Base-by-base conservation (phyloP, 1,139 yeast genomes). In the Nakaseomyces kungkrabaensis region DNA sequence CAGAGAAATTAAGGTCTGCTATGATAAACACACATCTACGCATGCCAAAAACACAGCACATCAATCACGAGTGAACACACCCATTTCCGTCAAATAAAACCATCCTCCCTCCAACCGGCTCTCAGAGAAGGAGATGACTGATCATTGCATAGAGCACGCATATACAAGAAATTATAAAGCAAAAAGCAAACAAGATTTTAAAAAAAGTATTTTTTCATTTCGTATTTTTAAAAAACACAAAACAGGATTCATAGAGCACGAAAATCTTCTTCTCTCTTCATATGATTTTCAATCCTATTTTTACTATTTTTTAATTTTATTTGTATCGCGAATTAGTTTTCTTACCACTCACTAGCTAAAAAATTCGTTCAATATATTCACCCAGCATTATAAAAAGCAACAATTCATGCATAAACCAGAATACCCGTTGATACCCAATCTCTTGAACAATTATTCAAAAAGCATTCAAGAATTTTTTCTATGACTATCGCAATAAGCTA, bases 1-100 rank as follows among this genome's bases (percentile, higher is more conserved):
- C 1, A 73, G 97, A 55, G 94, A 86, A 64, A 88, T 90, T 53
- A 75, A 71, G 55, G 80, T 87, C 32, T 88, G 96, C 65, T 80
- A 76, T 44, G 85, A 86, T 9, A 89, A 84, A 33, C 57, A 52
- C 48, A 52, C 59, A 13, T 37, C 44, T 7, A 8, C 25, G 1
- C 33, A 27, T 27, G 4, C 44, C 8, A 27, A 29, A 11, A 29
- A 5, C 13, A 4, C 33, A 7, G 25, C 34, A 5, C 44, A 41
- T 4, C 44, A 29, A 4, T 27, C 44, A 9, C 22, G 34, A 7
- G 25, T 29, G 3, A 27, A 11, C 7, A 29, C 44, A 4, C 44
- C 44, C 5, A 41, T 41, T 5, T 4, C 44, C n/a, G 44, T 41
- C 1, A 41, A 41, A 29, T 41, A 29, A 13, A 37, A 36, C 7